Conservation (phyloP, 164 flowering plant species). For the Echeveria elegans region DNA sequence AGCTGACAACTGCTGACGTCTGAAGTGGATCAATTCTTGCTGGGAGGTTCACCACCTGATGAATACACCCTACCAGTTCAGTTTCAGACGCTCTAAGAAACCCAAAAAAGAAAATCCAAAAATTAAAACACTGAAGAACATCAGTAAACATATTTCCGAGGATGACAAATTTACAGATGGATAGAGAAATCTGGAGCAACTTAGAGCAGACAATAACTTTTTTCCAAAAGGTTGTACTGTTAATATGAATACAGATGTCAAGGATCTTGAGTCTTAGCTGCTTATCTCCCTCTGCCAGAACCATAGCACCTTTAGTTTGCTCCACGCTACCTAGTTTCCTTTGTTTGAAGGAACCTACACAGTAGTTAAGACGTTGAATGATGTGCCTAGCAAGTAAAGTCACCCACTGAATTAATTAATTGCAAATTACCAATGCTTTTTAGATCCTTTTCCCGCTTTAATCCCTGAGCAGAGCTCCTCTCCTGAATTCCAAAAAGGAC, state of each 20-base stretch:
- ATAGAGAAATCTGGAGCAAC: neutral
- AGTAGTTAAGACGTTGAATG: neutral
- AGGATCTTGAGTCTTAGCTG: conserved; percentile 59
- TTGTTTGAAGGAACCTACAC: conserved; percentile 45
- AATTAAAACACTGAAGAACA: too few relatives aligned
- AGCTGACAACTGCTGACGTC: conserved; percentile 55
- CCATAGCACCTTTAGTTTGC: conserved; percentile 34
- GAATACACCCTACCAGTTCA: neutral
- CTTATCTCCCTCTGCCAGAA: conserved; percentile 42
- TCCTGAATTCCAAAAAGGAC: conserved; percentile 29
- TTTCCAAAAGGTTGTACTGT: conserved; percentile 2
- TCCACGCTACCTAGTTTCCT: conserved; percentile 40
- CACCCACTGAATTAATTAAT: neutral
- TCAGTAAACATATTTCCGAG: neutral
- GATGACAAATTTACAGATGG: neutral
- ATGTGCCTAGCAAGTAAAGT: neutral
- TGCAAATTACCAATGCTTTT: conserved; percentile 58
- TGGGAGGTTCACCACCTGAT: conserved; percentile 25
- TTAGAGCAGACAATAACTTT: neutral
- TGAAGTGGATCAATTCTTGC: conserved; percentile 51
- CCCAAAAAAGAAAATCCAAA: too few relatives aligned
- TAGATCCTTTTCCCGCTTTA: conserved; percentile 72
- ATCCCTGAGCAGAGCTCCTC: conserved; percentile 30
- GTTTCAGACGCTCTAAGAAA: too few relatives aligned
- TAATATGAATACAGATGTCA: neutral